These are phyloP conservation scores for Zea luxurians DNA, from an alignment of 176 grass and related monocot species.

Conservation along the genomic window DNA sequence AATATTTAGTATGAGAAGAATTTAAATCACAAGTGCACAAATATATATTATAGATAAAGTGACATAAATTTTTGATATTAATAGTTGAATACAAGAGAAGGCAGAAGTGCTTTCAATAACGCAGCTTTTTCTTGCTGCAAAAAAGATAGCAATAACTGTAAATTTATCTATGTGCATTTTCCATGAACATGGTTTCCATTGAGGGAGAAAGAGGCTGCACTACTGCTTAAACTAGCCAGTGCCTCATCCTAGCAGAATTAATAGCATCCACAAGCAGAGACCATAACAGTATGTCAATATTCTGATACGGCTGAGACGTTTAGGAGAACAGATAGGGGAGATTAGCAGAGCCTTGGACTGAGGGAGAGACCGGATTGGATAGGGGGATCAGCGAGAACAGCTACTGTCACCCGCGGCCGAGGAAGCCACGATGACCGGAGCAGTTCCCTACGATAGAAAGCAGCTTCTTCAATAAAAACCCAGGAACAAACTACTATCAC, in stretches of 20 bases:
- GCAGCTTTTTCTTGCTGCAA: not conserved
- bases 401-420: too few species aligned
- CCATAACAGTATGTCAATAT: conserved; percentile 10
- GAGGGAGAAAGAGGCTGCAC: not conserved
- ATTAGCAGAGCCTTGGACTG: too few species aligned
- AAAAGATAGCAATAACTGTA: not conserved
- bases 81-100: conserved; percentile 12
- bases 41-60: conserved; percentile 8
- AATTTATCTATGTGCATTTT: not conserved
- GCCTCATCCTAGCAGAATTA: conserved; percentile 6
- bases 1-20: not conserved
- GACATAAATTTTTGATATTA: not conserved
- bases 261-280: not conserved
- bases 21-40: not conserved
- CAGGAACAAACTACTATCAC: too few species aligned
- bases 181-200: not conserved
- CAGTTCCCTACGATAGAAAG: too few species aligned
- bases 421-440: too few species aligned
- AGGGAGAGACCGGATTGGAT: too few species aligned
- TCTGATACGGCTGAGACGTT: not conserved
- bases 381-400: too few species aligned
- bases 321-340: too few species aligned
- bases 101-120: not conserved
- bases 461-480: too few species aligned
- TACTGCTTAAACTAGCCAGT: conserved; percentile 17